Evolutionary conservation across 257 asterid genomes (phyloP).

Genomic region (Solanum verrucosum): DNA sequence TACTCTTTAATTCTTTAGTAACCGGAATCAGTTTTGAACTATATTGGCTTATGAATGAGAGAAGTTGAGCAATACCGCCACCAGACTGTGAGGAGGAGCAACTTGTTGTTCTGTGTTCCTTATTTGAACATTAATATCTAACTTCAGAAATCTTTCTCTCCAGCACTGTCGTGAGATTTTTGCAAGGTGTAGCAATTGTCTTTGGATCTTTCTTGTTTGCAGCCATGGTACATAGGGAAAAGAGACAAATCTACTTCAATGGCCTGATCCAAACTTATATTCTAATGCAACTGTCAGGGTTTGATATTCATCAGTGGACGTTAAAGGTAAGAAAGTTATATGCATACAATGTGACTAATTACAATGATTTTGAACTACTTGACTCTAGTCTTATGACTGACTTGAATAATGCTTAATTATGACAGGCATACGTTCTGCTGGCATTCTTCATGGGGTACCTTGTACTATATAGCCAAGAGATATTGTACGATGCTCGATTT

Average conservation of each 20-base stretch:
- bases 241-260: background rate
- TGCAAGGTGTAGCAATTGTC: background rate
- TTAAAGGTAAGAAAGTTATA: background rate
- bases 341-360: background rate
- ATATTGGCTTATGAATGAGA: background rate
- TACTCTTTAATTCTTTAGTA: background rate
- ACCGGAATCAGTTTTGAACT: background rate
- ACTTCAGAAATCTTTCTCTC: background rate
- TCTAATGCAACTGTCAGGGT: background rate
- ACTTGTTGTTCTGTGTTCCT: no score
- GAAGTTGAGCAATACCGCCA: background rate
- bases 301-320: background rate
- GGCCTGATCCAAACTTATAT: background rate
- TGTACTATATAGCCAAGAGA: background rate
- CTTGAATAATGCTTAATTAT: background rate
- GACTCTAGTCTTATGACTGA: background rate
- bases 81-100: background rate
- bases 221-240: background rate
- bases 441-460: background rate
- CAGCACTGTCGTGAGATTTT: background rate
- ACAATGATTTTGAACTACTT: background rate
- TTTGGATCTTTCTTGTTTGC: background rate
- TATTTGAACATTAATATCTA: background rate
- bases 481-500: background rate
- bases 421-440: background rate